A percentile compares a stretch with the other conserved stretches of the same genome.
Conservation (phyloP, 2,329 filamentous ascomycete species). For the Fonsecaea nubica region DNA sequence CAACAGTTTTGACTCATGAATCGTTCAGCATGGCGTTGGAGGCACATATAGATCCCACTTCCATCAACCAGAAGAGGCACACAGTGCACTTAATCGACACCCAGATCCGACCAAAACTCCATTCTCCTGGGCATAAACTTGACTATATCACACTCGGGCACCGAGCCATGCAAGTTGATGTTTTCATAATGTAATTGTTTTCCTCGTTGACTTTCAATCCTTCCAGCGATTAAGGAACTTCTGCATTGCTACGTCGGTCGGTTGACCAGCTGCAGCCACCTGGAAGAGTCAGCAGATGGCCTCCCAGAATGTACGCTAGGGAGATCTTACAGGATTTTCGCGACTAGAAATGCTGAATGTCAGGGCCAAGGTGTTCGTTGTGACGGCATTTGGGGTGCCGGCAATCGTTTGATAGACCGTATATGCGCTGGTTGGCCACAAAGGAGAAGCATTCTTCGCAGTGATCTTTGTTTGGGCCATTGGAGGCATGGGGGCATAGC, state of each 20-base stretch:
- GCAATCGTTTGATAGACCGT: slow-evolving; percentile 51
- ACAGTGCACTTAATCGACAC: slow-evolving; percentile 11
- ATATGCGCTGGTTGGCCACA: slow-evolving; percentile 63
- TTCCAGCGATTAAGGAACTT: slow-evolving; percentile 66
- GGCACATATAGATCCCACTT: slow-evolving; percentile 12
- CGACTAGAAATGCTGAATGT: slow-evolving; percentile 60
- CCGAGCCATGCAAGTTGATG: slow-evolving; percentile 17
- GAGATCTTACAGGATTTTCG: slow-evolving; percentile 64
- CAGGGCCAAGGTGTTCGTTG: slow-evolving; percentile 59
- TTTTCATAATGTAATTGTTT: slow-evolving; percentile 10
- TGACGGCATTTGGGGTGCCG: slow-evolving; percentile 57
- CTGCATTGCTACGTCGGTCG: slow-evolving; percentile 60
- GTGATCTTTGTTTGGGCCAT: slow-evolving; percentile 66
- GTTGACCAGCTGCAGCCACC: slow-evolving; percentile 61
- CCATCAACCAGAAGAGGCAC: not conserved
- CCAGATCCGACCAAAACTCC: slow-evolving; percentile 27
- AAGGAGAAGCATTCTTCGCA: slow-evolving; percentile 55
- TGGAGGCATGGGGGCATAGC: slow-evolving; percentile 67
- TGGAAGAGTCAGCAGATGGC: slow-evolving; percentile 43
- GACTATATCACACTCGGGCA: slow-evolving; percentile 9
- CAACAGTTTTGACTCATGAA: slow-evolving; percentile 10
- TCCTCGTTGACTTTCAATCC: slow-evolving; percentile 52
- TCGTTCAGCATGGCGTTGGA: slow-evolving; percentile 36
- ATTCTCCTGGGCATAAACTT: slow-evolving; percentile 16
- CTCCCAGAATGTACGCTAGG: not conserved